Percentiles rank a stretch among this genome's conserved stretches.
Conservation (phyloP, 1,284 basidiomycete genomes). For the Ceratorhiza oryzae-sativae region DNA sequence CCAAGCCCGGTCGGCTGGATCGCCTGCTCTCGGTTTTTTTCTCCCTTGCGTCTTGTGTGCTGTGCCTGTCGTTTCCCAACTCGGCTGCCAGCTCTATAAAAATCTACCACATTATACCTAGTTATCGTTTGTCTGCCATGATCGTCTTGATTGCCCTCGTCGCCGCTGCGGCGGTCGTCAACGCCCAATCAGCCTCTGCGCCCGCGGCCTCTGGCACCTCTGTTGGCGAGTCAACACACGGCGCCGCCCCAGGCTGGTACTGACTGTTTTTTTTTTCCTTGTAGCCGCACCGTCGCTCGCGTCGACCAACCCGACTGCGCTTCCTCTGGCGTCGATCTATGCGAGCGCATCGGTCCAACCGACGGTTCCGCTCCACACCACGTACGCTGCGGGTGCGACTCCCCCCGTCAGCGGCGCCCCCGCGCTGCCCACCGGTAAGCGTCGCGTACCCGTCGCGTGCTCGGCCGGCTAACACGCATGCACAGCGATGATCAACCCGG, state of each 20-base stretch:
- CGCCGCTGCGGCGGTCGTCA: conserved; percentile 16
- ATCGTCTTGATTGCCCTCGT: conserved; percentile 7
- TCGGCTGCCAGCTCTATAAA: conserved; percentile 4
- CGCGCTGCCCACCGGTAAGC: conserved; percentile 67
- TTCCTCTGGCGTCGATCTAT: conserved; percentile 55
- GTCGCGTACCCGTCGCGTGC: conserved; percentile 22
- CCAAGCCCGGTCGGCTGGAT: background rate
- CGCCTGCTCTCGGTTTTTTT: background rate
- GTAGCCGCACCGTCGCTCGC: conserved; percentile 24
- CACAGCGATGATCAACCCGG: conserved; percentile 57
- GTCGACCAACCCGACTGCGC: conserved; percentile 37
- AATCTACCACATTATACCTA: background rate
- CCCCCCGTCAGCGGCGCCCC: conserved; percentile 71
- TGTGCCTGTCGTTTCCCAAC: conserved; percentile 26
- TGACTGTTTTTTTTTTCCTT: background rate
- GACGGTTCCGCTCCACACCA: conserved; percentile 60
- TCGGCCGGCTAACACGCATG: conserved; percentile 33
- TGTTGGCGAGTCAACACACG: background rate
- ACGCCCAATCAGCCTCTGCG: background rate
- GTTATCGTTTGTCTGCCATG: background rate
- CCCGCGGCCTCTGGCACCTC: background rate
- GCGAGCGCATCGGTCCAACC: conserved; percentile 69
- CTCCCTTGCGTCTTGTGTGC: background rate
- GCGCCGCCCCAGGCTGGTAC: background rate
- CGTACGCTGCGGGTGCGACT: conserved; percentile 64